Percentiles rank a stretch among this genome's conserved stretches.
phyloP scores from a whole-genome alignment of 2,329 filamentous ascomycete species.

The Sporothrix inflata region DNA sequence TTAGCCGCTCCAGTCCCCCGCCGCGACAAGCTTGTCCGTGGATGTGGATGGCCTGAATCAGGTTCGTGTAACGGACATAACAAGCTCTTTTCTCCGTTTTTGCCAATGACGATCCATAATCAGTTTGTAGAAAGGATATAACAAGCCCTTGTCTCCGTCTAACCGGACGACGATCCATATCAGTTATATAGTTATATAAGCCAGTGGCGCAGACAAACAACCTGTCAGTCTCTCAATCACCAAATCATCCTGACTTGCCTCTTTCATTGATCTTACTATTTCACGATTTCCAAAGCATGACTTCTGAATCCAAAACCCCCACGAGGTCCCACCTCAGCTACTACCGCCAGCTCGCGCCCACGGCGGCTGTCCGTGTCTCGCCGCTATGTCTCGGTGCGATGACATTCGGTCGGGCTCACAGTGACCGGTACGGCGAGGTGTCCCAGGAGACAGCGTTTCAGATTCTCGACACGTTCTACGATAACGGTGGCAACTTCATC shows the following conservation, averaged over 20 bases:
- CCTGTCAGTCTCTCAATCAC: too few relatives aligned
- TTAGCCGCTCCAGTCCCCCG: too few relatives aligned
- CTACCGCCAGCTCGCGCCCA: constrained; percentile 68
- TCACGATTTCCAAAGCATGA: neutral
- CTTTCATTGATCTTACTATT: too few relatives aligned
- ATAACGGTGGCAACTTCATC: constrained; percentile 69
- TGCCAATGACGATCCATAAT: too few relatives aligned
- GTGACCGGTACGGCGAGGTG: constrained; percentile 64
- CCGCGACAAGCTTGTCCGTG: too few relatives aligned
- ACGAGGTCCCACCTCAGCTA: constrained; percentile 50
- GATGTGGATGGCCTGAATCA: too few relatives aligned
- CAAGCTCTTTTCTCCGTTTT: neutral
- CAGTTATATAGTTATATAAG: too few relatives aligned
- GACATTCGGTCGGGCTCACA: constrained; percentile 65
- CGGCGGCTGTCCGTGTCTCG: constrained; percentile 66
- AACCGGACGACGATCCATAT: too few relatives aligned
- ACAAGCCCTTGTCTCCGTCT: neutral
- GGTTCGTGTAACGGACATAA: neutral
- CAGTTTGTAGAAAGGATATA: neutral
- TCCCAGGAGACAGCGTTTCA: constrained; percentile 63
- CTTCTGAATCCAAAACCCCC: neutral
- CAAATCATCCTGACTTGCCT: neutral
- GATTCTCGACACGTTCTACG: constrained; percentile 68
- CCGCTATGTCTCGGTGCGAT: constrained; percentile 68
- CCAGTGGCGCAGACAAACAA: too few relatives aligned